A percentile compares a stretch with the other conserved stretches of the same genome.
Evolutionary conservation across 306 rosid species (phyloP).

Genomic region (Pueraria montana): DNA sequence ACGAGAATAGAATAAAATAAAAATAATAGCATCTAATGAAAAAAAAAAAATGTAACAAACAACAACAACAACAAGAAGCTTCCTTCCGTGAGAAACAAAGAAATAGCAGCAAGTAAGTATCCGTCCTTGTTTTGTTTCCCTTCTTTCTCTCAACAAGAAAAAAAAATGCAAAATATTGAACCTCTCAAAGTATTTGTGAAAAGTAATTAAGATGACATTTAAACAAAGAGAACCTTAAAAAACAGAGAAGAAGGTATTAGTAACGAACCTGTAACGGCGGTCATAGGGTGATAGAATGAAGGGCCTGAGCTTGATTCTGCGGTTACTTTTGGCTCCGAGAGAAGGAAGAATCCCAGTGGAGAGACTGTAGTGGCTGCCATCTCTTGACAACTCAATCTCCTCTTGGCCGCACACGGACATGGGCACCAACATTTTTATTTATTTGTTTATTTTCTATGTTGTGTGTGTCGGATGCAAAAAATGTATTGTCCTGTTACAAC

Average conservation of each 20-base stretch:
- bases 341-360: slow-evolving; percentile 83
- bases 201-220: too few species aligned
- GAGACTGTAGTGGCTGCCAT: slow-evolving; percentile 87
- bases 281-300: slow-evolving; percentile 76
- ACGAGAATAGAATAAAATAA: slow-evolving; percentile 33
- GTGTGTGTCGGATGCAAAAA: background rate
- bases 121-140: background rate
- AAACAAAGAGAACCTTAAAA: too few species aligned
- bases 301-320: slow-evolving; percentile 61
- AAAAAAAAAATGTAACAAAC: background rate
- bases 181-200: background rate
- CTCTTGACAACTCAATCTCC: slow-evolving; percentile 76
- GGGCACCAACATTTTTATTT: slow-evolving; percentile 44
- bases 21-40: background rate
- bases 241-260: too few species aligned
- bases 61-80: background rate
- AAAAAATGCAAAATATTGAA: background rate
- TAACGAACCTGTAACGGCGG: slow-evolving; percentile 77
- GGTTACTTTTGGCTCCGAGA: slow-evolving; percentile 78
- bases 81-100: slow-evolving; percentile 40
- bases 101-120: background rate
- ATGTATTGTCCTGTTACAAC: background rate
- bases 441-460: background rate
- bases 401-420: slow-evolving; percentile 66
- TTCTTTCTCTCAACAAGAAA: background rate